phyloP scores from a whole-genome alignment of 768 basidiomycete species.

The Phaeolepiota aurea region DNA sequence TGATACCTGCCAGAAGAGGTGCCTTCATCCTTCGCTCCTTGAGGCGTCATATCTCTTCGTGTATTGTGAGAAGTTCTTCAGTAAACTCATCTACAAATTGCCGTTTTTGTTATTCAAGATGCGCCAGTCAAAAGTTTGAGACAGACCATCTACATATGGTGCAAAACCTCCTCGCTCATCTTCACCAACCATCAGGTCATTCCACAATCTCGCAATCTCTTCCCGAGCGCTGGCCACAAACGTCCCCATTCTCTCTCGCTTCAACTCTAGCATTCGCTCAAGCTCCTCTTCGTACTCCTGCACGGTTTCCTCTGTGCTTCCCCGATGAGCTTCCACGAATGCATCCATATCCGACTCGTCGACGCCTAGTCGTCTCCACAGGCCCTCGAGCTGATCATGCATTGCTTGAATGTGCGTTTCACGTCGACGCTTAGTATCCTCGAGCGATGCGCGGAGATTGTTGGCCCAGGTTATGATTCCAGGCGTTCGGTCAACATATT shows the following conservation, averaged over 20 bases:
- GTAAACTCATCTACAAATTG: slow-evolving; percentile 74
- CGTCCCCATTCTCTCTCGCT: slow-evolving; percentile 77
- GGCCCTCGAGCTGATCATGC: slow-evolving; percentile 86
- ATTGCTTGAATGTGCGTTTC: slow-evolving; percentile 86
- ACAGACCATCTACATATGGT: slow-evolving; percentile 74
- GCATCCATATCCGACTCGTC: slow-evolving; percentile 74
- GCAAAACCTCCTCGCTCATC: slow-evolving; percentile 77
- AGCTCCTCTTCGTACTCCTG: slow-evolving; percentile 84
- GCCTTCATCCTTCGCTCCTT: slow-evolving; percentile 79
- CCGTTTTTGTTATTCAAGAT: too few relatives aligned
- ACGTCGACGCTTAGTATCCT: slow-evolving; percentile 64
- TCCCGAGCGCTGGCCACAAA: slow-evolving; percentile 78
- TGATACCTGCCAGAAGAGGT: slow-evolving; percentile 64
- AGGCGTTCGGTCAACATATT: slow-evolving; percentile 71
- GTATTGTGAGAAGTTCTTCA: slow-evolving; percentile 76
- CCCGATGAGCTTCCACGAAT: slow-evolving; percentile 85
- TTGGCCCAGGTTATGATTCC: slow-evolving; percentile 71
- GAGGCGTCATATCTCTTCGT: slow-evolving; percentile 79
- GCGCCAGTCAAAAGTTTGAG: not conserved
- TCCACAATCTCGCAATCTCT: slow-evolving; percentile 79
- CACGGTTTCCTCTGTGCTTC: slow-evolving; percentile 71
- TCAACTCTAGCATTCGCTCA: slow-evolving; percentile 83
- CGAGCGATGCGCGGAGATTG: slow-evolving; percentile 46
- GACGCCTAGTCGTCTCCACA: slow-evolving; percentile 86
- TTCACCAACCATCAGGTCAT: slow-evolving; percentile 78